Conservation (phyloP, 495 filamentous ascomycete species). For the Rostrohypoxylon terebratum region DNA sequence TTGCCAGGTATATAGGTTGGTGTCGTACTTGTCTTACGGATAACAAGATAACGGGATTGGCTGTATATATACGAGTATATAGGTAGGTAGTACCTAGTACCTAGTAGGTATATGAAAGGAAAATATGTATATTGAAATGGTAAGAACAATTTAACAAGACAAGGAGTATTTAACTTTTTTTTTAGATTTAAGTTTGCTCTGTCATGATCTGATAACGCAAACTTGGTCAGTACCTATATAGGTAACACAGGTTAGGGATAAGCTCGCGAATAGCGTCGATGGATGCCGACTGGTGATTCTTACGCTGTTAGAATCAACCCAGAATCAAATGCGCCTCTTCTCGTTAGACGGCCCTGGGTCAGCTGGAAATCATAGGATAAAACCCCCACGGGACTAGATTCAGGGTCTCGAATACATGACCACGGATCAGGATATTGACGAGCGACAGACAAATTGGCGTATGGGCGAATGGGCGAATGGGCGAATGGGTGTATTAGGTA, state of each 20-base stretch:
- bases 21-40: neutral
- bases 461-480: too few species aligned
- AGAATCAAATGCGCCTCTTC: constrained; percentile 22
- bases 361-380: constrained; percentile 7
- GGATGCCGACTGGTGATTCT: neutral
- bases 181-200: constrained; percentile 24
- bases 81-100: too few species aligned
- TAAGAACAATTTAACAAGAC: constrained; percentile 1
- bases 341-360: constrained; percentile 7
- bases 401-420: constrained; percentile 45
- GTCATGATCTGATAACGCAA: constrained; percentile 10
- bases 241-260: constrained; percentile 6
- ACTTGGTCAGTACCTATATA: constrained; percentile 10
- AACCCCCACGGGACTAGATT: constrained; percentile 45
- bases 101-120: too few species aligned
- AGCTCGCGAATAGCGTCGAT: constrained; percentile 18
- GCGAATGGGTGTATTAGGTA: constrained; percentile 5
- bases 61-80: neutral
- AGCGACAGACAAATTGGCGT: neutral
- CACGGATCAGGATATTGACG: constrained; percentile 32
- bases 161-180: constrained; percentile 15
- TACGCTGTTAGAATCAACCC: constrained; percentile 16
- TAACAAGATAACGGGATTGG: neutral
- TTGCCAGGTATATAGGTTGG: constrained; percentile 20
- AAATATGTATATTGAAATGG: constrained; percentile 13